Conservation (phyloP, 805 yeast genomes). For the Candida koratica region DNA sequence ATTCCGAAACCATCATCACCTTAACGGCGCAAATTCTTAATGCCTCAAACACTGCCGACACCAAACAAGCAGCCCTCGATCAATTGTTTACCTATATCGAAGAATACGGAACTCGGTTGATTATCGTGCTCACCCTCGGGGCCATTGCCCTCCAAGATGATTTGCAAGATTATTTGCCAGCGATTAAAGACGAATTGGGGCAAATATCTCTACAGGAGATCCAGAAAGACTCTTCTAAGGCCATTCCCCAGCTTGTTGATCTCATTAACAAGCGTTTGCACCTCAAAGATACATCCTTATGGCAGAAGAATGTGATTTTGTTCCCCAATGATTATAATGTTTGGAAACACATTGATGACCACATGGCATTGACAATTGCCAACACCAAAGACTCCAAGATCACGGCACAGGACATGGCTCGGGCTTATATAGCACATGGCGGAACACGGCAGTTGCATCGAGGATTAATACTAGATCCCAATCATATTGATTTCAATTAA, state of each 20-base stretch:
- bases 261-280: slow-evolving; percentile 46
- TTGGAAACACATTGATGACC: slow-evolving; percentile 63
- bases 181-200: slow-evolving; percentile 64
- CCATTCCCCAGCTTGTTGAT: slow-evolving; percentile 56
- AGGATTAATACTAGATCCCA: slow-evolving; percentile 58
- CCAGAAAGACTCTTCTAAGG: slow-evolving; percentile 47
- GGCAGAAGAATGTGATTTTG: slow-evolving; percentile 70
- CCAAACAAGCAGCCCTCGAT: slow-evolving; percentile 79
- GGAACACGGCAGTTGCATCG: slow-evolving; percentile 58
- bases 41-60: slow-evolving; percentile 70
- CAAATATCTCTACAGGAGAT: slow-evolving; percentile 45
- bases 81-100: slow-evolving; percentile 69
- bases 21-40: slow-evolving; percentile 76
- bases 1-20: slow-evolving; percentile 63
- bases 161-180: slow-evolving; percentile 53
- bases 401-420: slow-evolving; percentile 49
- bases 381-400: slow-evolving; percentile 46
- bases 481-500: too few relatives aligned
- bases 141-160: slow-evolving; percentile 70
- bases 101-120: slow-evolving; percentile 59
- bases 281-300: slow-evolving; percentile 22
- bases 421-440: slow-evolving; percentile 47
- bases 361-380: slow-evolving; percentile 58
- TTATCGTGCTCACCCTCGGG: slow-evolving; percentile 71
- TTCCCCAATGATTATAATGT: slow-evolving; percentile 67